Base-by-base conservation (phyloP, 169 alveolate genomes). In the Eimeria falciformis region DNA sequence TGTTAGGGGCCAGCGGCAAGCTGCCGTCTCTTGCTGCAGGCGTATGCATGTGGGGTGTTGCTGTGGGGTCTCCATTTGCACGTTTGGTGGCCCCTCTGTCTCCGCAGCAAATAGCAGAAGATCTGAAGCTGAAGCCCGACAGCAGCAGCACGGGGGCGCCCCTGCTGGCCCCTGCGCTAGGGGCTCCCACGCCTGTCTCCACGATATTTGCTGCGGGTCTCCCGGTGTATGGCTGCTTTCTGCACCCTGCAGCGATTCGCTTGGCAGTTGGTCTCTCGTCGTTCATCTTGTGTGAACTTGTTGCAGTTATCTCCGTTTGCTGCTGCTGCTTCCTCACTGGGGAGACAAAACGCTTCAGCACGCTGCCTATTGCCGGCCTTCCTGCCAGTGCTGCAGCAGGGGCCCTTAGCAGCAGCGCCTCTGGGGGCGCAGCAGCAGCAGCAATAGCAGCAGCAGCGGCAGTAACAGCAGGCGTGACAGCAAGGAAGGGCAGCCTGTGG, bases 361-460 rank as follows among this genome's bases (percentile, higher is more conserved):
- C 86, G 9, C 86, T 87, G 17, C 92, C 92, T 50, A 47, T 56
- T 5, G 92, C 82, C 14, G 92, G 77, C 21, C 75, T 78, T 37
- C 85, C 86, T 1, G 86, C 68, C 29, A 86, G 86, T 6, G 85
- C 81, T 9, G 66, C 92, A 5, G 92, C 86, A 21, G 92, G 92
- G 85, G 85, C 85, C 66, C 66, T 75, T 43, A 75, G n/a, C 85
- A 46, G 66, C 73, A 68, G 92, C 25, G 81, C 86, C 81, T 78
- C 92, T 2, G 90, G 90, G 3, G 78, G 87, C 47, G 92, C 92
- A 2, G 92, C 86, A 14, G 92, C 92, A 29, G 92, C 78, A 27
- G n/a, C n/a, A n/a, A n/a, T n/a, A n/a, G 82, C 82, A 46, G 55
- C 92, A 5, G 92, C 92, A 7, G 92, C 84, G 4, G 77, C 65